Base-by-base conservation (phyloP, 331 rosid species). In the Acacia pycnantha region DNA sequence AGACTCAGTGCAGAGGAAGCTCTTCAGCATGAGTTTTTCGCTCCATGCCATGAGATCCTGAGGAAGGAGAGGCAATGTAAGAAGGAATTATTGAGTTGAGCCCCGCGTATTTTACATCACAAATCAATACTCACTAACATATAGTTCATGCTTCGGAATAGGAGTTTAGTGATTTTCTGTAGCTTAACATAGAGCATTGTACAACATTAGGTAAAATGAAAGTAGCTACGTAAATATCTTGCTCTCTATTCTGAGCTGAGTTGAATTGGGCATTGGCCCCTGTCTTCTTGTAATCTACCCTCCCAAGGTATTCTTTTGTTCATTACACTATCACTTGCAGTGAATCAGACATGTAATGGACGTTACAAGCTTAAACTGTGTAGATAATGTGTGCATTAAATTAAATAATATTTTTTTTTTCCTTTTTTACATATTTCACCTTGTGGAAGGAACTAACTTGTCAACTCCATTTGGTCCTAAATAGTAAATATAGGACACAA, bases 1-100 rank as follows among this genome's bases (percentile, higher is more conserved):
- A 82, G 92, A 80, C 78, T 89, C 64, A 67, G 86, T 46, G 83
- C 90, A 48, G 88, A 89, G 72, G 88, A 89, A 78, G 90, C 92
- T 16, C 90, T 86, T 35, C 79, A 77, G 73, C 92, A 89, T 19
- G 88, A 89, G 62, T 85, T 89, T 43, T 89, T 89, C 33, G 86
- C 87, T 21, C 87, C 90, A 46, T 86, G 87, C 73, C 87, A 83
- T 76, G 88, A 74, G 62, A 84, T 67, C 48, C 50, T 82, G 72
- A 84, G 74, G 77, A 84, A 82, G 81, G 84, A 68, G 27, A 86
- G 86, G 75, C 74, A 71, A 37, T 71, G 67, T 8, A 80, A 82
- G 82, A 81, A 76, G 76, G 80, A 46, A n/a, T 53, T 66, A 67
- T 12, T 41, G 79, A 71, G 77, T 64, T 29, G 35, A 67, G 29